These are phyloP conservation scores for Boletellus ananas DNA, from an alignment of 768 basidiomycete species.

Conservation along the genomic window DNA sequence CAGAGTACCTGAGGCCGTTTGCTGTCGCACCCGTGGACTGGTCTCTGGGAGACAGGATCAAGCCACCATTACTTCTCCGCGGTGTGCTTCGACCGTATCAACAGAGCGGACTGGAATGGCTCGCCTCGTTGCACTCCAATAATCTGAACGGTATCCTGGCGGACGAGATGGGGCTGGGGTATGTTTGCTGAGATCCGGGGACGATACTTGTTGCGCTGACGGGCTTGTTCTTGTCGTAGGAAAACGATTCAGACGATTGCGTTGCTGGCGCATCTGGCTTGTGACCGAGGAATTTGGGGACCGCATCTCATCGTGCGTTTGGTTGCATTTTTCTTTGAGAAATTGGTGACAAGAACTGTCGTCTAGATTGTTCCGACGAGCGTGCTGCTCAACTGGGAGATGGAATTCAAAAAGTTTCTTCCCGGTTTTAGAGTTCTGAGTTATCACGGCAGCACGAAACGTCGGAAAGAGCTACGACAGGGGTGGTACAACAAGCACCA, in stretches of 20 bases:
- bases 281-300: constrained; percentile 87
- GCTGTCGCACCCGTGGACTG: constrained; percentile 71
- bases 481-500: constrained; percentile 88
- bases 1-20: constrained; percentile 61
- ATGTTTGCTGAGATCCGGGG: constrained; percentile 25
- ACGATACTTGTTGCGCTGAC: background rate
- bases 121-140: constrained; percentile 80
- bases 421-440: constrained; percentile 84
- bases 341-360: background rate
- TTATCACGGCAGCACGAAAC: constrained; percentile 88
- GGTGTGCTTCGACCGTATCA: constrained; percentile 92
- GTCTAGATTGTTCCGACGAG: constrained; percentile 81
- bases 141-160: constrained; percentile 81
- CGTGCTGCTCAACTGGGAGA: constrained; percentile 93
- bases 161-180: constrained; percentile 96
- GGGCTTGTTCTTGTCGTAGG: constrained; percentile 37
- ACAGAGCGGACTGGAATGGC: constrained; percentile 90
- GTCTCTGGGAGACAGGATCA: constrained; percentile 55
- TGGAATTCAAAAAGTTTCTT: constrained; percentile 95
- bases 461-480: constrained; percentile 82
- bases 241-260: constrained; percentile 98
- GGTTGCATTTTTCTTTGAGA: background rate
- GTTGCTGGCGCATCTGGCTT: constrained; percentile 87
- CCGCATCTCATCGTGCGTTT: constrained; percentile 77
- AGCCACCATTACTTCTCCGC: constrained; percentile 71